Conservation (phyloP, 2,329 filamentous ascomycete genomes). For the Curvularia hawaiiensis region DNA sequence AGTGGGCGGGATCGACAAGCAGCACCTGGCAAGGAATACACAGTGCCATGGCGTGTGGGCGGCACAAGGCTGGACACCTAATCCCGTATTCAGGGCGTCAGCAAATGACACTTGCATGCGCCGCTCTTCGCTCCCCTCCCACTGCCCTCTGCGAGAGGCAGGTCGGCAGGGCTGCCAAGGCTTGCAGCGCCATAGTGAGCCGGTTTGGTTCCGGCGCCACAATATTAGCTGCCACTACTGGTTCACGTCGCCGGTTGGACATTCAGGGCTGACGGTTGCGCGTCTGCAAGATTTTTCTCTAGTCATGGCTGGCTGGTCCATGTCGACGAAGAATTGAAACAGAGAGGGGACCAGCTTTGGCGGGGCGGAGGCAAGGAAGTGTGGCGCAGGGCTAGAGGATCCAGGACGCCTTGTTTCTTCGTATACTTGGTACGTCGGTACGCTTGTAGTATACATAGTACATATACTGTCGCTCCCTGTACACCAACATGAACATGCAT, state of each 20-base stretch:
- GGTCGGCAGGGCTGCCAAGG: background rate
- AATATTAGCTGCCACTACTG: background rate
- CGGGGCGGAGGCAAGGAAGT: constrained; percentile 4
- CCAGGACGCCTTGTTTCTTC: too few species aligned
- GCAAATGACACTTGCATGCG: constrained; percentile 11
- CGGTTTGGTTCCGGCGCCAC: background rate
- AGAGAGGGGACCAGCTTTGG: background rate
- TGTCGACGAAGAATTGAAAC: constrained; percentile 1
- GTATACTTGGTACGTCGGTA: too few species aligned
- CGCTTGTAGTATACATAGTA: too few species aligned
- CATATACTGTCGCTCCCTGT: too few species aligned
- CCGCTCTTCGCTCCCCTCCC: background rate
- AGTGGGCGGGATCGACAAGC: constrained; percentile 13
- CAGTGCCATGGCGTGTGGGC: background rate
- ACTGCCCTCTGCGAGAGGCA: background rate
- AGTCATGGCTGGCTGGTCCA: background rate
- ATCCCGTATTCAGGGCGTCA: constrained; percentile 10
- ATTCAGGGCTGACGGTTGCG: background rate
- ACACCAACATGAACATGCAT: background rate
- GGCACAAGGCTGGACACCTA: constrained; percentile 3
- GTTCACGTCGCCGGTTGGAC: background rate
- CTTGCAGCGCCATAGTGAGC: background rate
- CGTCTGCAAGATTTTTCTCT: background rate
- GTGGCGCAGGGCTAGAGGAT: constrained; percentile 1
- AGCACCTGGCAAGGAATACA: constrained; percentile 6